A percentile compares a stretch with the other conserved stretches of the same genome.
Conservation (phyloP, 371 early-diverging fungal species). For the Apophysomyces ossiformis region DNA sequence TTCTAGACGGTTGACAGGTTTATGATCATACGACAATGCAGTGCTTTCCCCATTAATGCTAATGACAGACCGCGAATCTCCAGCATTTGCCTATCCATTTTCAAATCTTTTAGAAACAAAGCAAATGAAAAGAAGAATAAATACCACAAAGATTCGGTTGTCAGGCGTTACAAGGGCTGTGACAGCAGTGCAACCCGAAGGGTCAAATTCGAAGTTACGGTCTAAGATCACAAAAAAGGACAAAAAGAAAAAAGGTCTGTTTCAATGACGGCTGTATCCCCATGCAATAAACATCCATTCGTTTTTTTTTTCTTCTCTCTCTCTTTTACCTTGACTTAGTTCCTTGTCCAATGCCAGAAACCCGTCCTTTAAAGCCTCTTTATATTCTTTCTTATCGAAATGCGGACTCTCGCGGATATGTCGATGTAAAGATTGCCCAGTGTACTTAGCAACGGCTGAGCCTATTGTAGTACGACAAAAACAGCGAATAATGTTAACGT, state of each 20-base stretch:
- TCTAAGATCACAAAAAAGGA: constrained; percentile 43
- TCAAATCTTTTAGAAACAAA: not conserved
- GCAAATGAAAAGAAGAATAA: not conserved
- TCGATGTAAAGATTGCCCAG: constrained; percentile 80
- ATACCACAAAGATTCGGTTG: constrained; percentile 42
- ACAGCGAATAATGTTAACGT: not conserved
- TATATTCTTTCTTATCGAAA: constrained; percentile 73
- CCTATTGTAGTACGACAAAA: constrained; percentile 42
- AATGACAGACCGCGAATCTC: constrained; percentile 93
- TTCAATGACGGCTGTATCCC: too few species aligned
- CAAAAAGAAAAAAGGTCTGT: too few species aligned
- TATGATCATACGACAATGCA: constrained; percentile 91
- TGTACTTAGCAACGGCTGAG: constrained; percentile 83
- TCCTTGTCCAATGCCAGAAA: constrained; percentile 84
- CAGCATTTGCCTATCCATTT: constrained; percentile 81
- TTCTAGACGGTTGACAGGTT: constrained; percentile 86
- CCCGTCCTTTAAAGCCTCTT: constrained; percentile 79
- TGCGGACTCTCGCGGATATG: constrained; percentile 65
- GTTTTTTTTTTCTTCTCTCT: too few species aligned
- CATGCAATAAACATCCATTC: too few species aligned
- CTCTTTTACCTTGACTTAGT: constrained; percentile 67
- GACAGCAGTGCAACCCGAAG: constrained; percentile 97
- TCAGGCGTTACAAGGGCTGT: constrained; percentile 47
- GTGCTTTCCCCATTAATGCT: constrained; percentile 75
- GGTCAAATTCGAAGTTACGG: constrained; percentile 70